Conservation (phyloP, 2,329 filamentous ascomycete species). For the Pyrenophora tritici-repentis region DNA sequence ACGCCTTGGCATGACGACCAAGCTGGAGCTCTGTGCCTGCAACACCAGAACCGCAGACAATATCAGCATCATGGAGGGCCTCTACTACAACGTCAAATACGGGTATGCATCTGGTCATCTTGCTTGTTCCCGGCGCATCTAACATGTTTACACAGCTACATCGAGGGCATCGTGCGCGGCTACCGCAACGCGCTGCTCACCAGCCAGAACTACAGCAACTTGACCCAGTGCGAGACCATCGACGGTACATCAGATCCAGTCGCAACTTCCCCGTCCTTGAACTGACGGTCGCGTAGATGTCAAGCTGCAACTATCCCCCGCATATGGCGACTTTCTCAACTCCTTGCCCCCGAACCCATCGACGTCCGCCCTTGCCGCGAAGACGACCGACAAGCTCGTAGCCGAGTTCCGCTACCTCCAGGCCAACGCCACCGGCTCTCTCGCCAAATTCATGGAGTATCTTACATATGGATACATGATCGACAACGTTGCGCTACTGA, state of each 20-base stretch:
- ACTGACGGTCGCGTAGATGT: constrained; percentile 73
- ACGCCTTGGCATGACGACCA: constrained; percentile 29
- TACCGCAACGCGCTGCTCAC: constrained; percentile 95
- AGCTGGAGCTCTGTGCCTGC: constrained; percentile 26
- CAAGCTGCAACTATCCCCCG: constrained; percentile 93
- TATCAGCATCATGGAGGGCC: constrained; percentile 74
- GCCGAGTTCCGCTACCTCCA: constrained; percentile 96
- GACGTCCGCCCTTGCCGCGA: constrained; percentile 89
- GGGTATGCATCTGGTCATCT: constrained; percentile 62
- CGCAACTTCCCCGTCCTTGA: constrained; percentile 6
- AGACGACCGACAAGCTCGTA: constrained; percentile 97
- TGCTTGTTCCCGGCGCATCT: constrained; percentile 3
- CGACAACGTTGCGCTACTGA: constrained; percentile 96
- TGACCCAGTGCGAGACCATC: constrained; percentile 97
- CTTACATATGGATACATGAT: constrained; percentile 99
- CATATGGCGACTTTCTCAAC: constrained; percentile 96
- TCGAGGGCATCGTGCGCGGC: constrained; percentile 95
- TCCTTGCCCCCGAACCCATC: constrained; percentile 94
- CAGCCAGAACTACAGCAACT: constrained; percentile 86
- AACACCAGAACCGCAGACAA: constrained; percentile 12
- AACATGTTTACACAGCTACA: constrained; percentile 66
- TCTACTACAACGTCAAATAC: constrained; percentile 93
- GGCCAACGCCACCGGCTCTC: constrained; percentile 87
- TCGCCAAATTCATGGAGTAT: constrained; percentile 96
- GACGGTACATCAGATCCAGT: constrained; percentile 67